Evolutionary conservation across 345 rosid genomes (phyloP), one percentile per base, ranked within the genome.

Genomic region (Rhizophora mangle): DNA sequence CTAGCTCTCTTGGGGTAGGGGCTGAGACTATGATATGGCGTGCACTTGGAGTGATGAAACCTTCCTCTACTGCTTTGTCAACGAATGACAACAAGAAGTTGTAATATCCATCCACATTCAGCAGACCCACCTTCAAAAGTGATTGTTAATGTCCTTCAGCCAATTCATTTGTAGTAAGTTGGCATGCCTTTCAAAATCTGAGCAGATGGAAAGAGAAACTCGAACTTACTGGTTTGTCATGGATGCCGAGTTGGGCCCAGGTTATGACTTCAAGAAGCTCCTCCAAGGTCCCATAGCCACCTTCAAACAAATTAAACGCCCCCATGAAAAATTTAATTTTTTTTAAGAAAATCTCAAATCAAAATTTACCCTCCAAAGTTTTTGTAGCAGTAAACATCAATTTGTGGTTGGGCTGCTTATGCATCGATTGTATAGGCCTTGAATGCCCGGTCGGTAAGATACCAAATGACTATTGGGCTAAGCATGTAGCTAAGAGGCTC

Each of bases 61-160:
- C 80, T 57, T 76, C 80, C 68, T 76, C 80, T 19, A 76, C 76
- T 26, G 76, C 80, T 76, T 76, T 72, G 76, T 76, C 80, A 26
- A 76, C 72, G 53, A 76, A 76, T 51, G 76, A 54, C 47, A 76
- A 36, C 55, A 76, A 39, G 1, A 73, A 68, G 34, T 76, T 76
- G 69, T 76, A 76, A 52, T 72, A 76, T 24, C 80, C 80, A 72
- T 76, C 80, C 76, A 76, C 80, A 11, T 76, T 72, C 29, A 76
- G 69, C 34, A 76, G 62, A 67, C 80, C 80, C 60, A 76, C 80
- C 80, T 76, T 37, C 61, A 70, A 37, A 54, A 67, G 21, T 29
- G 27, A 22, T 21, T 8, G 15, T 55, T 22, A 22, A 8, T 9
- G 10, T 21, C 30, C 30, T 21, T 55, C 9, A 21, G 60, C 29